A percentile compares a stretch with the other conserved stretches of the same genome.
These are phyloP conservation scores for Torulaspora delbrueckii DNA, from an alignment of 805 yeast species.

Conservation along the genomic window DNA sequence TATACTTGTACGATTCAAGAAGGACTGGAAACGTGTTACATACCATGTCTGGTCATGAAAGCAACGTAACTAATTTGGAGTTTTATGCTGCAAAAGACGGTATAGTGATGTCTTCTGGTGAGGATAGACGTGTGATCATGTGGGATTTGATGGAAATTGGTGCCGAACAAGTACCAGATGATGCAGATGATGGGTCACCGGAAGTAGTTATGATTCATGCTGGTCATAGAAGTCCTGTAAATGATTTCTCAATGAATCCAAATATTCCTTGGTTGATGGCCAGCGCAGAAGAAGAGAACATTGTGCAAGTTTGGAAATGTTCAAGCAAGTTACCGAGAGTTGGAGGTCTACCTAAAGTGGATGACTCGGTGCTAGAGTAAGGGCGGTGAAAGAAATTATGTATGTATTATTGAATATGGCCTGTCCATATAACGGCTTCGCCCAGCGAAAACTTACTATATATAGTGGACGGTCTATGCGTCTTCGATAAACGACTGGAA, in stretches of 20 bases:
- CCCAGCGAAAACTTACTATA: conserved; percentile 2
- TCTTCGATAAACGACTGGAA: conserved; percentile 29
- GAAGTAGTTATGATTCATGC: conserved; percentile 90
- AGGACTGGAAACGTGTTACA: conserved; percentile 48
- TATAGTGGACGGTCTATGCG: neutral
- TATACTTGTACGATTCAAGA: conserved; percentile 62
- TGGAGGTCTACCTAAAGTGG: conserved; percentile 23
- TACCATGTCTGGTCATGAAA: conserved; percentile 77
- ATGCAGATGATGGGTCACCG: conserved; percentile 86
- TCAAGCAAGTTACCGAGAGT: conserved; percentile 35
- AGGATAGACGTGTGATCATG: conserved; percentile 69
- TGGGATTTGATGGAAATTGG: conserved; percentile 84
- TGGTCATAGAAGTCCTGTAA: conserved; percentile 76
- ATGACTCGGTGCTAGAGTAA: conserved; percentile 16
- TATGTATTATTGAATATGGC: conserved; percentile 1
- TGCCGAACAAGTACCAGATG: conserved; percentile 79
- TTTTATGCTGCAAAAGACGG: conserved; percentile 79
- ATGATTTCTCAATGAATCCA: conserved; percentile 67
- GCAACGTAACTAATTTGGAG: conserved; percentile 63
- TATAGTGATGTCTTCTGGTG: conserved; percentile 68
- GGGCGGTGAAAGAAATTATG: neutral
- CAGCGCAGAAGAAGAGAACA: conserved; percentile 45
- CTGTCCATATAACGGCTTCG: neutral
- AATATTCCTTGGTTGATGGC: conserved; percentile 70
- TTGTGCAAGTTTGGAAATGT: conserved; percentile 44